A percentile compares a stretch with the other conserved stretches of the same genome.
Conservation (phyloP, 1,284 basidiomycete genomes). For the Microbotryomycetes sp. region DNA sequence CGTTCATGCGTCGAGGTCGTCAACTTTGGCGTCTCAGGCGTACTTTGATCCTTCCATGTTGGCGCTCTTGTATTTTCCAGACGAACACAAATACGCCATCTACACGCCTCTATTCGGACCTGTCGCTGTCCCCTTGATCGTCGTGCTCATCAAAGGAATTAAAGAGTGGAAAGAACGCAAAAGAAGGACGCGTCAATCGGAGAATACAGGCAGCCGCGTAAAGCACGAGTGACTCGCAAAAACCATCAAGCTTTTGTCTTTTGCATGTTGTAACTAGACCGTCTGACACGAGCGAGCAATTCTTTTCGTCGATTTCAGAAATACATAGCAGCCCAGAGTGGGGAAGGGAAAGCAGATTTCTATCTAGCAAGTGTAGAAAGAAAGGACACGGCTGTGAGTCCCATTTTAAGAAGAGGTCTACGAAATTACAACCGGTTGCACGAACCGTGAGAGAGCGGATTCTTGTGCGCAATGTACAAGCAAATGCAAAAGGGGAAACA, state of each 20-base stretch:
- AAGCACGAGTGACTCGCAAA: too few species aligned
- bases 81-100: slow-evolving; percentile 90
- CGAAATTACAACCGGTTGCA: neutral
- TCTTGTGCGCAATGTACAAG: neutral
- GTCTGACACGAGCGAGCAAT: too few species aligned
- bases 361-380: neutral
- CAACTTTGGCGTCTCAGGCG: slow-evolving; percentile 69
- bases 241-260: too few species aligned
- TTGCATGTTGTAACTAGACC: too few species aligned
- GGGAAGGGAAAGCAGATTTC: too few species aligned
- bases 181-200: too few species aligned
- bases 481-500: neutral
- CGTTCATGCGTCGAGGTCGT: slow-evolving; percentile 56
- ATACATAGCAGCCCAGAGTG: too few species aligned
- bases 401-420: neutral
- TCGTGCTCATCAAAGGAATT: slow-evolving; percentile 27
- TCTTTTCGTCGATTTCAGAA: too few species aligned
- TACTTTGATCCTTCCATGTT: slow-evolving; percentile 98
- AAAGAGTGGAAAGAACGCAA: slow-evolving; percentile 4
- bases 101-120: slow-evolving; percentile 89
- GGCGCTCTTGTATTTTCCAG: slow-evolving; percentile 89
- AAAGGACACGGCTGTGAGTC: neutral
- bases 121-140: slow-evolving; percentile 42
- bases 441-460: too few species aligned
- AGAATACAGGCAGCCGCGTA: too few species aligned